Base-by-base conservation (phyloP, 139 green algal genomes). In the Picochlorum sp. region DNA sequence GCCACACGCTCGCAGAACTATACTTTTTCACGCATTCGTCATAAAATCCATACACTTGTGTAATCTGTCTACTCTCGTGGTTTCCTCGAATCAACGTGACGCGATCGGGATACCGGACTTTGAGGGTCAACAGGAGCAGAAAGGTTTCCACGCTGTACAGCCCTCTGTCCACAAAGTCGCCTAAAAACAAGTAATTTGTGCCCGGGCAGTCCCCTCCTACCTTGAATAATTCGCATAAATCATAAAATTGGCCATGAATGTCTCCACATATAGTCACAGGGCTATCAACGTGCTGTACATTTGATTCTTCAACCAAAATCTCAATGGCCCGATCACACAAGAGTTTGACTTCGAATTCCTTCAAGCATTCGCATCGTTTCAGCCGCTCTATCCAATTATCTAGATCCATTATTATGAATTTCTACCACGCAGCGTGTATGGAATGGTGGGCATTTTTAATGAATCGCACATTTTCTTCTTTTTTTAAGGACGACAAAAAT, bases 81-180 rank as follows among this genome's bases (percentile, higher is more conserved):
- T 99, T 99, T 21, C 94, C 94, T 26, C 94, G 82, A 20, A 99
- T 95, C 24, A 99, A 73, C 6, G 88, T 97, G 44, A 99, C 94
- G 49, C 90, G 73, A 64, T 96, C 89, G 3, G 93, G 93, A 65
- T 96, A 97, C 11, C 90, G 82, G 4, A 95, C 89, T 85, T 99
- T 99, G 20, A 99, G 77, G 3, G 92, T 89, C n/a, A 99, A 76
- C 34, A 98, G 74, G 46, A 99, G 81, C 38, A 98, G 77, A 60
- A 99, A 98, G 1, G 94, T 98, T 62, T 99, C 94, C 20, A 98
- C 94, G 30, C 74, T 90, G 82, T 98, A 98, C 69, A 98, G 98
- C 44, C 94, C 94, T 15, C 94, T 80, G 72, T 99, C 94, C 9
- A 99, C 94, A 81, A 99, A 99, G 73, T 99, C 94, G 0, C 94